phyloP scores from a whole-genome alignment of 2,329 filamentous ascomycete genomes.

The Rhynchosporium agropyri region DNA sequence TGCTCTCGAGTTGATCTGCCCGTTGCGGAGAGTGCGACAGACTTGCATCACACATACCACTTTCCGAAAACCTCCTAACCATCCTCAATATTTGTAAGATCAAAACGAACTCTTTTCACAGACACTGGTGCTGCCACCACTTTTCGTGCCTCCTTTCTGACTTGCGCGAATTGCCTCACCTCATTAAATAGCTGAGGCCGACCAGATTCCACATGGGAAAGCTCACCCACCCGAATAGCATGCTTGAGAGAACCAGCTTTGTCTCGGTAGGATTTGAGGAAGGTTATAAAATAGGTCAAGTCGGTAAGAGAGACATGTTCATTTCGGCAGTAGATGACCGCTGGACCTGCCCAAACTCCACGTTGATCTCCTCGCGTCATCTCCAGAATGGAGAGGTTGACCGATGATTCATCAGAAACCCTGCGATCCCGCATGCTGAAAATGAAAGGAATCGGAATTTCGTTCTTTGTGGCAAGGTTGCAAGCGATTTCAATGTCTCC shows the following conservation, averaged over 20 bases:
- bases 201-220: not conserved
- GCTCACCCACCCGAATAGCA: not conserved
- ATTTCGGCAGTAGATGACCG: not conserved
- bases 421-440: not conserved
- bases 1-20: too few species aligned
- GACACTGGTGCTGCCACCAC: not conserved
- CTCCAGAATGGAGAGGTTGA: conserved; percentile 12
- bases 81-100: too few species aligned
- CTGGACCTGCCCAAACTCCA: conserved; percentile 8
- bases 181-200: not conserved
- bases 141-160: not conserved
- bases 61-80: too few species aligned
- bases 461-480: not conserved
- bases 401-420: not conserved
- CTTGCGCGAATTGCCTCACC: not conserved
- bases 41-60: too few species aligned
- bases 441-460: not conserved
- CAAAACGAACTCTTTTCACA: too few species aligned
- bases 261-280: not conserved
- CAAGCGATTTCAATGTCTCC: not conserved
- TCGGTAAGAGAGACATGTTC: not conserved
- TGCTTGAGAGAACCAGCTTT: not conserved
- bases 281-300: not conserved
- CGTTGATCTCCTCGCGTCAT: conserved; percentile 5
- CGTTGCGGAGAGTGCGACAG: too few species aligned